A percentile compares a stretch with the other conserved stretches of the same genome.
phyloP scores from a whole-genome alignment of 768 basidiomycete species.

The Albatrellus ellisii region DNA sequence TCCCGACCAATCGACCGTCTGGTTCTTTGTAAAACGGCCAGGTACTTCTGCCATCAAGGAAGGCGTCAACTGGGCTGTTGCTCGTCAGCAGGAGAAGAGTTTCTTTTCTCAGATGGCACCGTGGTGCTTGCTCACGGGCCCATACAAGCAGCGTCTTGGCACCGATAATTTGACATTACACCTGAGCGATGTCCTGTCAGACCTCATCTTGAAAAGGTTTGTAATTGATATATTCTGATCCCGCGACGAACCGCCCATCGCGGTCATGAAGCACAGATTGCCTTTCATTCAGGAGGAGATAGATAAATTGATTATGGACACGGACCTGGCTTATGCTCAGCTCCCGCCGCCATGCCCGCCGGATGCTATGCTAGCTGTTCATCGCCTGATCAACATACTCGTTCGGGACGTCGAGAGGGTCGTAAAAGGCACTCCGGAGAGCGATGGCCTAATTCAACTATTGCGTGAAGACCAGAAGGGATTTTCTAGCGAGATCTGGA shows the following conservation, averaged over 20 bases:
- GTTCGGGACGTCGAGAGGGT: conserved; percentile 27
- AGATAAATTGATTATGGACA: not conserved
- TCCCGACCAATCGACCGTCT: conserved; percentile 36
- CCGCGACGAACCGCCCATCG: not conserved
- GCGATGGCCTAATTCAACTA: conserved; percentile 37
- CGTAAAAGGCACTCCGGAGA: conserved; percentile 37
- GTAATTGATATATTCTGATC: conserved; percentile 6
- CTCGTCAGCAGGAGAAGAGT: conserved; percentile 38
- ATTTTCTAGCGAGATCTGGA: conserved; percentile 33
- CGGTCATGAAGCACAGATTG: not conserved
- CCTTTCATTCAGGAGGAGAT: not conserved
- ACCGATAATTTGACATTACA: conserved; percentile 43
- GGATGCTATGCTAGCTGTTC: no score
- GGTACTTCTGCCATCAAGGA: conserved; percentile 33
- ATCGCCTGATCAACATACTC: conserved; percentile 30
- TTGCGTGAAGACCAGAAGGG: conserved; percentile 32
- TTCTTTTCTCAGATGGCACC: conserved; percentile 41
- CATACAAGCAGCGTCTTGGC: conserved; percentile 38
- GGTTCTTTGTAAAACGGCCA: conserved; percentile 36
- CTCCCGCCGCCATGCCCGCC: no score
- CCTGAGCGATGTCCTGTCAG: conserved; percentile 47
- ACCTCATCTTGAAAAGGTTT: conserved; percentile 48
- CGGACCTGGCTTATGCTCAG: no score
- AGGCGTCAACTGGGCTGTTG: conserved; percentile 46
- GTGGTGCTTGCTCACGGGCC: conserved; percentile 40